Percentiles rank a stretch among this genome's conserved stretches.
Evolutionary conservation across 2,329 filamentous ascomycete genomes (phyloP).

Genomic region (Hirsutella thompsonii): DNA sequence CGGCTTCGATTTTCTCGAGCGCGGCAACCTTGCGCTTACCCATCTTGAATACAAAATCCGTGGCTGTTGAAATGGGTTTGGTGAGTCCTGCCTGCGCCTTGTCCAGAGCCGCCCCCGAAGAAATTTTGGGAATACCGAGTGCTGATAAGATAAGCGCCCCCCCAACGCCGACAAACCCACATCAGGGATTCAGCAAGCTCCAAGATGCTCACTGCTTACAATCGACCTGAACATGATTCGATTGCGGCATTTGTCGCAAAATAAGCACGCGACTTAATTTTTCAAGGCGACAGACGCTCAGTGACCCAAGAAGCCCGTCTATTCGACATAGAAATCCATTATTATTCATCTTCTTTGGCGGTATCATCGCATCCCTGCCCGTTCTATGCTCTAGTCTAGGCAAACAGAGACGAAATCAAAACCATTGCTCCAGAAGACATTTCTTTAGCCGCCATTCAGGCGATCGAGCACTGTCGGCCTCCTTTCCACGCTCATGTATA

Average conservation of each 20-base stretch:
- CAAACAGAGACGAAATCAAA: slow-evolving; percentile 5
- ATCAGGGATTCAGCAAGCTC: too few relatives aligned
- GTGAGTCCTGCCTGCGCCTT: neutral
- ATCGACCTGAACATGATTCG: too few relatives aligned
- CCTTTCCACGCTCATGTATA: neutral
- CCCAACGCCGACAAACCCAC: neutral
- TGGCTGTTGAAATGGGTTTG: neutral
- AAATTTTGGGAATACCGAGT: neutral
- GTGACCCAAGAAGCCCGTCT: slow-evolving; percentile 1
- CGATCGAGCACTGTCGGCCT: neutral
- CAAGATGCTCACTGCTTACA: too few relatives aligned
- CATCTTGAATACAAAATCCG: slow-evolving; percentile 33
- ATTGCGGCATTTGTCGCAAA: neutral
- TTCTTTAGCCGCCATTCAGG: neutral
- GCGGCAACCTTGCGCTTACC: slow-evolving; percentile 83
- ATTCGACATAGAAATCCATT: slow-evolving; percentile 12
- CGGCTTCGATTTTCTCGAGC: slow-evolving; percentile 89
- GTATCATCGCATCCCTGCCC: slow-evolving; percentile 7
- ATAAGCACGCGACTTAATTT: too few relatives aligned
- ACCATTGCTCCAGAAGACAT: neutral
- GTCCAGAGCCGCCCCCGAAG: neutral
- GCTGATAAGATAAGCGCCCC: slow-evolving; percentile 3
- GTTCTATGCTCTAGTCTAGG: slow-evolving; percentile 11
- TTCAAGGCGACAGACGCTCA: too few relatives aligned
- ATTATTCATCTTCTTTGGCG: slow-evolving; percentile 16